Conservation (phyloP, 2,329 filamentous ascomycete genomes). For the Stemphylium beticola region DNA sequence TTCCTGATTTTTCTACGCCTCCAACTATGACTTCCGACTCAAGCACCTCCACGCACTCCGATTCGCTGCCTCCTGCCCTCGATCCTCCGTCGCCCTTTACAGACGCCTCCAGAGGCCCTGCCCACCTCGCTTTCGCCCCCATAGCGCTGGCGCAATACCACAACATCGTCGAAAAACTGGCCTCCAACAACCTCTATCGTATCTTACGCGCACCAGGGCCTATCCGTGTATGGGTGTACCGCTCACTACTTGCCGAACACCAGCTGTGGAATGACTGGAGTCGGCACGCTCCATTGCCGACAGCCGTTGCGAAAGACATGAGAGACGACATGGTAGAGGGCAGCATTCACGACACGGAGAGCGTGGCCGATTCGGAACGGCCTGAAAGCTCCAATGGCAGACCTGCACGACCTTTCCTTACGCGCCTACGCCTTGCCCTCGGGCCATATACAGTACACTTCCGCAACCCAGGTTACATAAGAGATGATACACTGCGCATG, state of each 20-base stretch:
- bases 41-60: constrained; percentile 12
- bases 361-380: constrained; percentile 19
- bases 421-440: constrained; percentile 54
- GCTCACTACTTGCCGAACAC: constrained; percentile 29
- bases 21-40: constrained; percentile 13
- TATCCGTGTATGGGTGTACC: constrained; percentile 36
- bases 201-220: constrained; percentile 35
- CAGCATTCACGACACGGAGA: constrained; percentile 18
- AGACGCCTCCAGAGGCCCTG: constrained; percentile 5
- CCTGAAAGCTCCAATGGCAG: constrained; percentile 19
- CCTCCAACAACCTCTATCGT: constrained; percentile 32
- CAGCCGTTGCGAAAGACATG: constrained; percentile 9
- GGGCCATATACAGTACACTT: constrained; percentile 64
- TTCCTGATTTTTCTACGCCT: constrained; percentile 13
- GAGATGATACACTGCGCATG: constrained; percentile 64
- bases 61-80: constrained; percentile 4
- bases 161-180: constrained; percentile 27
- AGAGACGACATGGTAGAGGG: constrained; percentile 8
- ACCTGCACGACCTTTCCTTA: constrained; percentile 46
- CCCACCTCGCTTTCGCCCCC: constrained; percentile 26
- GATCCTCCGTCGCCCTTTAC: constrained; percentile 6
- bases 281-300: constrained; percentile 3
- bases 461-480: constrained; percentile 65
- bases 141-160: constrained; percentile 36
- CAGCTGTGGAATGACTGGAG: constrained; percentile 31